Base-by-base conservation (phyloP, 257 asterid species). In the Nicotiana benthamiana region DNA sequence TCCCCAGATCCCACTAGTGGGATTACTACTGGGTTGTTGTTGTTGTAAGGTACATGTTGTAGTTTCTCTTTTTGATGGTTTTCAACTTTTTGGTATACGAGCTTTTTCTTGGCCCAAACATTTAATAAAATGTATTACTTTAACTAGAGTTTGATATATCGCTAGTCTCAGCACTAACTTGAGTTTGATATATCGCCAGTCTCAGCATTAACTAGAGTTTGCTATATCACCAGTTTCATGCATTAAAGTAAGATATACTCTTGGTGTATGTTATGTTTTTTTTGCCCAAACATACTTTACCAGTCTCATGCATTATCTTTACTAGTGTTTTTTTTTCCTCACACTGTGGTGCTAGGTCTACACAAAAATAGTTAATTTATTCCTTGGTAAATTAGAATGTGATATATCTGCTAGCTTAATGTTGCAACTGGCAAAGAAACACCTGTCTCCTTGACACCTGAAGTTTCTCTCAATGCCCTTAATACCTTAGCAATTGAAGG, bases 401-500 rank as follows among this genome's bases (percentile, higher is more conserved):
- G 59, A 22, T 72, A 72, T 72, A 72, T 72, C 60, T 46, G 60
- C 36, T 72, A 72, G 30, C 78, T 72, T 43, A 70, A 43, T 70
- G 77, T 43, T 70, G 77, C 32, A 43, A 12, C 36, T 72, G 36
- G 60, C 22, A 18, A 22, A 46, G 60, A 46, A 72, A 5, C 60
- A 43, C 15, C 59, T 12, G 77, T 22, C 34, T 72, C 36, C 60
- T 72, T 46, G 78, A 46, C 34, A 46, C 78, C 17, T 72, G 60
- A 72, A 46, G 24, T 48, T 72, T 46, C 61, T 72, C 26, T 24
- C 60, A 22, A 56, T 72, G 60, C 60, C 78, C 51, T 72, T 48
- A 17, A 24, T 22, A 72, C 6, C 78, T 48, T 72, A 24, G 24
- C 24, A 72, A 26, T 48, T 72, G 78, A 72, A 72, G 60, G 40